Conservation (phyloP, 1,284 basidiomycete genomes). For the Exobasidium cylindrosporum region DNA sequence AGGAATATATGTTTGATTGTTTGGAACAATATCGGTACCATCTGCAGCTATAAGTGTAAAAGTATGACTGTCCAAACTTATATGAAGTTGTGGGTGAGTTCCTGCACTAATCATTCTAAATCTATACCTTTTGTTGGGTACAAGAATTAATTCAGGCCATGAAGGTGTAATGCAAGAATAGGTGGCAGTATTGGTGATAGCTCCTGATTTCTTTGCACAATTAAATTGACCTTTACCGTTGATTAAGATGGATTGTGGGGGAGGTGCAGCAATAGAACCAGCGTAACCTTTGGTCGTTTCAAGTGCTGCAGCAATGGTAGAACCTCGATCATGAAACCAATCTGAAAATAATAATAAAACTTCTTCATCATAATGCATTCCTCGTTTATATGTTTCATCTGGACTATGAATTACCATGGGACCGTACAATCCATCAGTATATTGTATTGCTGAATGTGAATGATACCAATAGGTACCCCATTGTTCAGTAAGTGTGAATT, state of each 20-base stretch:
- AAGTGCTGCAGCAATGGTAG: constrained; percentile 24
- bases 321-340: constrained; percentile 39
- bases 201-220: too few species aligned
- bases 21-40: constrained; percentile 17
- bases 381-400: constrained; percentile 47
- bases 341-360: constrained; percentile 36
- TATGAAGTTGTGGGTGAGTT: not conserved
- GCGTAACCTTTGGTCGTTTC: constrained; percentile 34
- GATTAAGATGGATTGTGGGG: constrained; percentile 60
- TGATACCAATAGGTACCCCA: constrained; percentile 59
- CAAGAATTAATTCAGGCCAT: constrained; percentile 29
- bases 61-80: not conserved
- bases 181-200: too few species aligned
- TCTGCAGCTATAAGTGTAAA: not conserved
- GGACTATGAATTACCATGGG: constrained; percentile 49
- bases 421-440: constrained; percentile 46
- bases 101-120: not conserved
- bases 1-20: constrained; percentile 28
- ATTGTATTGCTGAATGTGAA: constrained; percentile 43
- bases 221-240: constrained; percentile 61
- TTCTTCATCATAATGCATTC: constrained; percentile 50
- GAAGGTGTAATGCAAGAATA: constrained; percentile 39
- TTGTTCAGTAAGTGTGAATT: constrained; percentile 36
- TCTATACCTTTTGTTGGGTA: constrained; percentile 41
- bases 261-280: constrained; percentile 43